These are phyloP conservation scores for Claviceps spartinae DNA, from an alignment of 2,329 filamentous ascomycete species.

Conservation along the genomic window DNA sequence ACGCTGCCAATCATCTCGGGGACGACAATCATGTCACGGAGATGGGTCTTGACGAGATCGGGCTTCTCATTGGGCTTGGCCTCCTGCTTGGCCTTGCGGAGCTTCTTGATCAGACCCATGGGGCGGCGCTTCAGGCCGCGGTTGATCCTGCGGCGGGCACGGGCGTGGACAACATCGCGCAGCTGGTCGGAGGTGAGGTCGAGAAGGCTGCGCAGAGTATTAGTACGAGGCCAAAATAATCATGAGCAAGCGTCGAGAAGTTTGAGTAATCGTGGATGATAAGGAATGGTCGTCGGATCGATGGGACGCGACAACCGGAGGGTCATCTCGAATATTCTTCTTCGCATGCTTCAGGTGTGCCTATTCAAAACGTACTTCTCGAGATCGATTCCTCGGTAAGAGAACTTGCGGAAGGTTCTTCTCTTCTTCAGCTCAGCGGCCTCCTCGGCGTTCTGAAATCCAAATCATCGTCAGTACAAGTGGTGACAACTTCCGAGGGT, in stretches of 20 bases:
- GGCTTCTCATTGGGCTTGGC: slow-evolving; percentile 99
- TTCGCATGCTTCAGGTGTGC: slow-evolving; percentile 5
- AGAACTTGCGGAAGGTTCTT: slow-evolving; percentile 99
- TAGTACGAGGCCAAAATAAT: slow-evolving; percentile 6
- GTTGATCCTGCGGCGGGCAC: slow-evolving; percentile 98
- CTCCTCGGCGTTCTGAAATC: slow-evolving; percentile 77
- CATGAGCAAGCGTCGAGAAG: background rate
- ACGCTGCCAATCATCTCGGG: slow-evolving; percentile 99
- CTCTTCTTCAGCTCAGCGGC: slow-evolving; percentile 99
- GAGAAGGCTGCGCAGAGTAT: slow-evolving; percentile 58
- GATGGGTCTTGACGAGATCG: slow-evolving; percentile 97
- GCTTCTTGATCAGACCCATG: slow-evolving; percentile 99
- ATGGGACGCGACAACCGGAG: background rate
- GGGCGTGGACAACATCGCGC: slow-evolving; percentile 97
- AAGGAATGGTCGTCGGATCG: background rate
- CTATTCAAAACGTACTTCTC: slow-evolving; percentile 64
- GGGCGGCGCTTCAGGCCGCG: slow-evolving; percentile 99
- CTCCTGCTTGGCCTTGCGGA: slow-evolving; percentile 98
- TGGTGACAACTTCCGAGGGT: background rate
- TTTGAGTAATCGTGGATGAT: background rate
- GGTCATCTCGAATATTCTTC: background rate
- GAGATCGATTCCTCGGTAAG: slow-evolving; percentile 98
- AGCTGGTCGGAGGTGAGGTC: slow-evolving; percentile 98
- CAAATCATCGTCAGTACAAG: slow-evolving; percentile 15
- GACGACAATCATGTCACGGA: slow-evolving; percentile 99